Base-by-base conservation (phyloP, 768 basidiomycete genomes). In the Tephrocybe sp. region DNA sequence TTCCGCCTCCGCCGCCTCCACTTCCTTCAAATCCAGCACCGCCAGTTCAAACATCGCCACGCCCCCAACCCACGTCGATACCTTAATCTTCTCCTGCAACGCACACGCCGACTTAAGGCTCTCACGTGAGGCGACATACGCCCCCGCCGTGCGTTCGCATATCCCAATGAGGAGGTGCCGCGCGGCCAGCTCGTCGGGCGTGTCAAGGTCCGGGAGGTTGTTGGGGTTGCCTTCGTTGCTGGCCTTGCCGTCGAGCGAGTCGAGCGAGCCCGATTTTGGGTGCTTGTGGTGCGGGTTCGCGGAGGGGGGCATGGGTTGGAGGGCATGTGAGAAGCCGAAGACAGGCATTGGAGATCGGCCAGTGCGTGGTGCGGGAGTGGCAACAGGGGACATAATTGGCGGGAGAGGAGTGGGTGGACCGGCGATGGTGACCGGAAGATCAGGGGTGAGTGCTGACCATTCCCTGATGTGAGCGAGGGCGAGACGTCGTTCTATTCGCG, bases 81-180 rank as follows among this genome's bases (percentile, higher is more conserved):
- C 71, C n/a, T 73, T 69, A 30, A 79, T 64, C 23, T 64, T 47
- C 11, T 62, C 51, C 24, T 78, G 73, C 10, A 73, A 68, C 6
- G 62, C 65, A 48, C 74, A 62, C 0, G 86, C 83, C 24, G 86
- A 81, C 15, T 64, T 61, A 23, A 90, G 68, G 55, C 83, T 79
- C 0, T 62, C 60, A 4, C 83, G 76, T 1, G 81, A 65, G 1
- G 73, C 63, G 0, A 57, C 56, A 57, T 69, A 83, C 9, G 73
- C 69, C 4, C 78, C 73, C 0, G 79, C 65, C 0, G 83, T 85
- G 24, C 86, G 80, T 59, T 88, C 79, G 14, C 77, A 71, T 58
- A 86, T 78, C 2, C 88, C 89, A 3, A 90, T 73, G 4, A 91
- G 74, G 2, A 90, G 77, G 0, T 83, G 73, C 4, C 88, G 85